Conservation (phyloP, 2,329 filamentous ascomycete species). For the Calonectria crousiana region DNA sequence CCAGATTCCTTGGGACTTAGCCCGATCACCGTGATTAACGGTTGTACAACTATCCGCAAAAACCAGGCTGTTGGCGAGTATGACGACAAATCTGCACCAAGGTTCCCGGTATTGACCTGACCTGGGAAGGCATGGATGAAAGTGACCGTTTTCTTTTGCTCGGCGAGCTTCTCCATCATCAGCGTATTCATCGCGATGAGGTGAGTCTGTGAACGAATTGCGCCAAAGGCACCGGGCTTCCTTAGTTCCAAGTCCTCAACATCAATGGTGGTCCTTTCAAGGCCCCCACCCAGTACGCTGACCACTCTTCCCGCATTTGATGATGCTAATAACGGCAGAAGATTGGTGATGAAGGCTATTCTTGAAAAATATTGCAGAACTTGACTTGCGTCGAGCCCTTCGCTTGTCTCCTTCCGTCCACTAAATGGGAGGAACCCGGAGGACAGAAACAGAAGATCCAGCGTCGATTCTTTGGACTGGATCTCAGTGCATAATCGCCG, state of each 20-base stretch:
- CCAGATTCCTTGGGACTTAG: conserved; percentile 45
- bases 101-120: conserved; percentile 39
- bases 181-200: conserved; percentile 38
- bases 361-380: conserved; percentile 57
- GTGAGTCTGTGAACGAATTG: conserved; percentile 41
- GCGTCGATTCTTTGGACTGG: conserved; percentile 48
- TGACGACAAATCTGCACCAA: conserved; percentile 37
- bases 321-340: conserved; percentile 52
- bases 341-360: conserved; percentile 51
- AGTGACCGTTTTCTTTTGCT: conserved; percentile 25
- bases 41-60: conserved; percentile 45
- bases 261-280: conserved; percentile 25
- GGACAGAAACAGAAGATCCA: conserved; percentile 58
- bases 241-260: conserved; percentile 41
- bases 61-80: conserved; percentile 42
- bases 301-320: conserved; percentile 40
- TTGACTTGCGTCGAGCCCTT: conserved; percentile 55
- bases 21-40: conserved; percentile 42
- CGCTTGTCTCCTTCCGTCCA: conserved; percentile 49
- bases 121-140: conserved; percentile 43
- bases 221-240: conserved; percentile 41
- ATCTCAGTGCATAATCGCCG: conserved; percentile 52
- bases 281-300: conserved; percentile 37
- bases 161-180: conserved; percentile 34
- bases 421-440: conserved; percentile 57